phyloP scores from a whole-genome alignment of 495 filamentous ascomycete genomes.

The Neurospora sp. region DNA sequence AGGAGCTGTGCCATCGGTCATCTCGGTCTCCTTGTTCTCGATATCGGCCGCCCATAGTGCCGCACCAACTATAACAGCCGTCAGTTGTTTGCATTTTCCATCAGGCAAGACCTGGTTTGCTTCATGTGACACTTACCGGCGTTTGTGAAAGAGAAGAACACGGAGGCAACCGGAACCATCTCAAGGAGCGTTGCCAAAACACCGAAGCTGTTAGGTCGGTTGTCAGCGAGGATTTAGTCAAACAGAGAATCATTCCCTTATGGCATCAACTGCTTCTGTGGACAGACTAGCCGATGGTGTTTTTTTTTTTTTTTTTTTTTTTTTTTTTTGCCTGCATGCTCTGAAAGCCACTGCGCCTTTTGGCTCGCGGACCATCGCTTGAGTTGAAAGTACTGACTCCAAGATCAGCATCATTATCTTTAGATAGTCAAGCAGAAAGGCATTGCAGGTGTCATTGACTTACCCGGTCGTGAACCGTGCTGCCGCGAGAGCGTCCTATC shows the following conservation, averaged over 20 bases:
- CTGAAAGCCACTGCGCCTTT: conserved; percentile 53
- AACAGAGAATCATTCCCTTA: not conserved
- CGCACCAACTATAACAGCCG: conserved; percentile 51
- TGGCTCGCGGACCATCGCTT: conserved; percentile 62
- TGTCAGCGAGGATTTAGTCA: conserved; percentile 1
- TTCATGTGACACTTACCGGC: conserved; percentile 38
- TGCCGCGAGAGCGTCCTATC: conserved; percentile 29
- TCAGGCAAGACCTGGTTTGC: not conserved
- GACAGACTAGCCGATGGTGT: not conserved
- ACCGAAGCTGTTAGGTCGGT: conserved; percentile 56
- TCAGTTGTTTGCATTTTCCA: conserved; percentile 10
- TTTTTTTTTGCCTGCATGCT: conserved; percentile 34
- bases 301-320: not conserved
- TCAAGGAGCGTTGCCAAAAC: conserved; percentile 67
- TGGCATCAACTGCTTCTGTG: not conserved
- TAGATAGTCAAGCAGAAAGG: not conserved
- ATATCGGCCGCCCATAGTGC: conserved; percentile 92
- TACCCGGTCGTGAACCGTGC: conserved; percentile 21
- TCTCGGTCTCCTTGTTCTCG: conserved; percentile 48
- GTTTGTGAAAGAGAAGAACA: conserved; percentile 85
- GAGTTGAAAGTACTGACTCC: conserved; percentile 68
- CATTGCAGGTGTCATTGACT: conserved; percentile 2
- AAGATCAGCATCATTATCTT: conserved; percentile 3
- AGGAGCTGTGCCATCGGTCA: conserved; percentile 42
- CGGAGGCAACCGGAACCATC: conserved; percentile 71